Evolutionary conservation across 2,329 filamentous ascomycete genomes (phyloP), one percentile per base, ranked within the genome.

Genomic region (Fusarium sp.): DNA sequence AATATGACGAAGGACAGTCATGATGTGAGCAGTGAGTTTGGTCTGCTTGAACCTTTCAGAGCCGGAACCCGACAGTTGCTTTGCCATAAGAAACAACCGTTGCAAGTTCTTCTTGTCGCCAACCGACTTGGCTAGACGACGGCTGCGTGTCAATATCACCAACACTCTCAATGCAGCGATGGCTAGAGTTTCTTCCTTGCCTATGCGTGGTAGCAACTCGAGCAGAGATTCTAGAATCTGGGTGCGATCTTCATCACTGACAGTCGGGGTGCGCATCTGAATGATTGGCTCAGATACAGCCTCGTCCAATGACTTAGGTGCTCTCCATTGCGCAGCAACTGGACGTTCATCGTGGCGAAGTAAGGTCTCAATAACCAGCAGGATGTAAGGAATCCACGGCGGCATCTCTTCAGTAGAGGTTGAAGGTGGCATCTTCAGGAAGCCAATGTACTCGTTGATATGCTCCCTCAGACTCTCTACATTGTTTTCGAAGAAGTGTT

Each of bases 31-130:
- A 4, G 83, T 81, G 38, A 87, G 79, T 52, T 81, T 82, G 3
- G 81, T 83, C 39, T 85, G 83, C 62, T 81, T 84, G 11, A 99
- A 85, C 54, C 90, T 90, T 54, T 91, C 87, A 28, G 93, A 92
- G 8, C 92, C 91, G 28, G 89, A 86, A 24, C 91, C 92, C 20
- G 93, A 90, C 60, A 98, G 87, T 77, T 98, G 95, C 77, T 96
- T 97, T 57, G 95, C 89, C 92, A 98, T 97, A 50, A 97, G 87
- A 78, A 99, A 98, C 21, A 99, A 83, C 26, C 93, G 88, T 74
- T 96, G 92, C 47, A 99, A 84, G 71, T 97, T 96, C 75, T 90
- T 91, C 81, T 94, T 97, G 76, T 97, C 91, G 7, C 93, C 92
- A 45, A 98, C 85, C 43, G 86, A 83, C 67, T 88, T 86, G 3